A percentile compares a stretch with the other conserved stretches of the same genome.
phyloP scores from a whole-genome alignment of 768 basidiomycete genomes.

The Gelatoporia subvermispora region DNA sequence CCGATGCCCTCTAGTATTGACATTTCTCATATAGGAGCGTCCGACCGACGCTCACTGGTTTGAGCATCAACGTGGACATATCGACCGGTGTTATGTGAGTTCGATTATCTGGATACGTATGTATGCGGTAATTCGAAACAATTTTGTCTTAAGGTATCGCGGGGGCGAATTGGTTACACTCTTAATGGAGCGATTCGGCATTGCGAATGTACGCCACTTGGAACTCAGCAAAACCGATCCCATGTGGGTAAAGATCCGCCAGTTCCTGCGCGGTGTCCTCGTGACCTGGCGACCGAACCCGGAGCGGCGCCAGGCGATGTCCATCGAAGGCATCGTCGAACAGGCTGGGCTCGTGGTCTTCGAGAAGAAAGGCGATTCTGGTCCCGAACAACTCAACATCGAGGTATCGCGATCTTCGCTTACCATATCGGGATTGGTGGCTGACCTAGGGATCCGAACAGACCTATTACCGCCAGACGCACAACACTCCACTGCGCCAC shows the following conservation, averaged over 20 bases:
- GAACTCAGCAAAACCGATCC: neutral
- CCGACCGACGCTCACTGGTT: constrained; percentile 7
- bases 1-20: neutral
- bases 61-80: constrained; percentile 16
- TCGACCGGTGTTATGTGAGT: constrained; percentile 11
- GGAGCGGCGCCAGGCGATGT: constrained; percentile 22
- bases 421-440: neutral
- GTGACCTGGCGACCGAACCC: constrained; percentile 3
- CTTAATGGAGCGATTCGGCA: neutral
- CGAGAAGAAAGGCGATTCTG: constrained; percentile 29
- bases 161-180: constrained; percentile 3
- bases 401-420: constrained; percentile 1
- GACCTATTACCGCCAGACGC: constrained; percentile 21
- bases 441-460: constrained; percentile 15
- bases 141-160: constrained; percentile 8
- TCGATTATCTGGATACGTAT: neutral
- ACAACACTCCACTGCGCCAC: constrained; percentile 5
- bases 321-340: constrained; percentile 31
- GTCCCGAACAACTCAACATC: constrained; percentile 35
- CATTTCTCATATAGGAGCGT: constrained; percentile 12
- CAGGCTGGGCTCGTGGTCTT: constrained; percentile 38
- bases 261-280: constrained; percentile 23
- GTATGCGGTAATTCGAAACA: no score
- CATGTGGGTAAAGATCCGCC: constrained; percentile 12
- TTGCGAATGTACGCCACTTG: constrained; percentile 5